These are phyloP conservation scores for Fusarium pseudonygamai DNA, from an alignment of 2,329 filamentous ascomycete species.

Conservation along the genomic window DNA sequence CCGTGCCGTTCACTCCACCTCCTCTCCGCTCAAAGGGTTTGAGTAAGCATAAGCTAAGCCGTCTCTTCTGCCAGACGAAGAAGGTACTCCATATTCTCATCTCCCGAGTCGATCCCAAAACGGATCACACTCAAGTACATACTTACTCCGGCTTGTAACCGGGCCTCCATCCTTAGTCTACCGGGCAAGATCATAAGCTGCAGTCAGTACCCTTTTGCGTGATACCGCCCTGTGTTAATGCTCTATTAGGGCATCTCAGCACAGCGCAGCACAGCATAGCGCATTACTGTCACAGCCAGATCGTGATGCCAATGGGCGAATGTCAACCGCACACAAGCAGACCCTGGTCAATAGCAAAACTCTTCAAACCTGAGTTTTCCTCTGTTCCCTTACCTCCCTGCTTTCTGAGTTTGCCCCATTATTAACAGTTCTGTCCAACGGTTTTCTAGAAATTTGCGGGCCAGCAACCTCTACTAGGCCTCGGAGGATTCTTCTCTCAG, in stretches of 20 bases:
- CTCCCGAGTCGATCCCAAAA: constrained; percentile 38
- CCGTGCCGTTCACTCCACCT: constrained; percentile 38
- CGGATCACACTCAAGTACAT: constrained; percentile 10
- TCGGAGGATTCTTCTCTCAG: constrained; percentile 48
- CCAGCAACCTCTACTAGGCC: constrained; percentile 38
- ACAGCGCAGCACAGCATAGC: neutral
- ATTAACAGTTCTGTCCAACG: constrained; percentile 36
- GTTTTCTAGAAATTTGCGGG: constrained; percentile 49
- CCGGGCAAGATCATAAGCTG: constrained; percentile 10
- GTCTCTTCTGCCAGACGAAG: constrained; percentile 34
- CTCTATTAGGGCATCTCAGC: constrained; percentile 18
- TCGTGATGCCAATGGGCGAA: constrained; percentile 11
- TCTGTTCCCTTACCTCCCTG: constrained; percentile 40
- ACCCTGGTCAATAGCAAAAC: constrained; percentile 41
- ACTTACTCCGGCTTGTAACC: constrained; percentile 33
- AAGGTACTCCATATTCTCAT: constrained; percentile 36
- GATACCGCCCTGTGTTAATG: constrained; percentile 35
- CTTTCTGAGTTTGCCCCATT: constrained; percentile 37
- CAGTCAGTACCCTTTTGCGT: constrained; percentile 18
- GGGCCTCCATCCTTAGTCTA: constrained; percentile 23
- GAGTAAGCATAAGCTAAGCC: constrained; percentile 44
- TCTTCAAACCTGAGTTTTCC: constrained; percentile 40
- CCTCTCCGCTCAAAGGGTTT: constrained; percentile 37
- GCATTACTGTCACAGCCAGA: constrained; percentile 17
- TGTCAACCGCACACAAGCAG: constrained; percentile 10